Evolutionary conservation across 345 rosid species (phyloP).

Genomic region (Pistacia vera): DNA sequence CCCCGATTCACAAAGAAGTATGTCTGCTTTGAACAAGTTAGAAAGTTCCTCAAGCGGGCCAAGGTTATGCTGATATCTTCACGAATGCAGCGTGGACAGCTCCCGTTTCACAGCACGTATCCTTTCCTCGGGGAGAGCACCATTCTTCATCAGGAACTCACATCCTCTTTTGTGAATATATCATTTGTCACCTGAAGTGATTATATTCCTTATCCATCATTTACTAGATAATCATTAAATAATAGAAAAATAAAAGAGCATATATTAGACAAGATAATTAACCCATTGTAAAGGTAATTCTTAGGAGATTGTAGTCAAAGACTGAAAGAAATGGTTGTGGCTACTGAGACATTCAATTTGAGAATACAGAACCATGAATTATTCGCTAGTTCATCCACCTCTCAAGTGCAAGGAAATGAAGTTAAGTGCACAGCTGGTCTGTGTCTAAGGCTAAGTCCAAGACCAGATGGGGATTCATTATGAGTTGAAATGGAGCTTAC

Average conservation of each 20-base stretch:
- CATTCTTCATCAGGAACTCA: conserved; percentile 90
- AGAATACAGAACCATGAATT: background rate
- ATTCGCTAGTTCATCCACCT: background rate
- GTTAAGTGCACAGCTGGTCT: background rate
- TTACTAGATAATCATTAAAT: conserved; percentile 8
- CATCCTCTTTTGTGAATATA: conserved; percentile 96
- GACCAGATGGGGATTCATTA: background rate
- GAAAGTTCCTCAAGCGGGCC: conserved; percentile 99
- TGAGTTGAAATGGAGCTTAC: background rate
- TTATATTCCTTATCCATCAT: conserved; percentile 7
- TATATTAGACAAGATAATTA: background rate
- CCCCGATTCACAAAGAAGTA: conserved; percentile 99
- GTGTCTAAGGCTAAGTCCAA: conserved; percentile 1
- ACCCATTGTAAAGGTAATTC: background rate
- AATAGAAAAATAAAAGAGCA: background rate
- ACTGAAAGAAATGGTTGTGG: background rate
- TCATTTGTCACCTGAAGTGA: conserved; percentile 86
- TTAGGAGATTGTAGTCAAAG: background rate
- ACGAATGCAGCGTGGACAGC: conserved; percentile 99
- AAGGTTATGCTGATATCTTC: conserved; percentile 97
- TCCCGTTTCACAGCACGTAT: conserved; percentile 98
- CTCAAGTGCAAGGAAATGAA: background rate
- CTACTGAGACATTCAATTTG: background rate
- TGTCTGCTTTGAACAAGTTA: conserved; percentile 78
- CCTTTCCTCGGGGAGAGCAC: conserved; percentile 92